Conservation (phyloP, 768 basidiomycete species). For the Leccinum longicurvipes region DNA sequence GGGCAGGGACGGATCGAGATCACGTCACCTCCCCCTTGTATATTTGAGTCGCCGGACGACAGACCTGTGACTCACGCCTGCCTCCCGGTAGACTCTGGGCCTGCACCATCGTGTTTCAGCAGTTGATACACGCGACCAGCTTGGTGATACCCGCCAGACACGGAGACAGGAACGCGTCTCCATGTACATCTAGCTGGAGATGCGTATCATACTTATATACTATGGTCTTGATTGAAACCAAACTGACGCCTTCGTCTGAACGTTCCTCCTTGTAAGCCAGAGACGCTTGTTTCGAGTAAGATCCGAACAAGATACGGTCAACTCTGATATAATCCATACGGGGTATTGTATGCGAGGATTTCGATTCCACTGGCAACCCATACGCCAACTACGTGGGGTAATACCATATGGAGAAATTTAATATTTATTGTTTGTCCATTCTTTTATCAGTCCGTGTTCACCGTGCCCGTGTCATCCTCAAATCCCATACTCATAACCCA, state of each 20-base stretch:
- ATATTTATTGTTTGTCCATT: too few relatives aligned
- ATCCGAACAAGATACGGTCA: not conserved
- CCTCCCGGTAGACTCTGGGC: not conserved
- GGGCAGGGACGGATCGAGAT: not conserved
- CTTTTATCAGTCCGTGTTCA: too few relatives aligned
- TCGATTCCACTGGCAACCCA: too few relatives aligned
- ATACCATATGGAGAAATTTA: too few relatives aligned
- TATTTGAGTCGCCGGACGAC: not conserved
- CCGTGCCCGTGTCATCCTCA: too few relatives aligned
- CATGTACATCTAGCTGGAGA: not conserved
- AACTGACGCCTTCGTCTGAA: not conserved
- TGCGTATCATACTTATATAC: too few relatives aligned
- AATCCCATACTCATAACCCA: too few relatives aligned
- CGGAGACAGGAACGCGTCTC: not conserved
- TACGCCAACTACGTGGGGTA: too few relatives aligned
- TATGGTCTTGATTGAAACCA: not conserved
- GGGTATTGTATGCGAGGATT: too few relatives aligned
- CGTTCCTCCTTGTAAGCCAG: not conserved
- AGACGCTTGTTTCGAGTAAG: not conserved
- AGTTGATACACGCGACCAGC: not conserved
- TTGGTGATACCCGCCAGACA: not conserved
- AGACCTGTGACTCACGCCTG: not conserved
- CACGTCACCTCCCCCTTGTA: not conserved
- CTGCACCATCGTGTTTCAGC: not conserved
- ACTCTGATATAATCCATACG: too few relatives aligned